Percentiles rank a stretch among this genome's conserved stretches.
Evolutionary conservation across 225 moss, liverwort and hornwort genomes (phyloP).

Genomic region (Sphagnum contortum): DNA sequence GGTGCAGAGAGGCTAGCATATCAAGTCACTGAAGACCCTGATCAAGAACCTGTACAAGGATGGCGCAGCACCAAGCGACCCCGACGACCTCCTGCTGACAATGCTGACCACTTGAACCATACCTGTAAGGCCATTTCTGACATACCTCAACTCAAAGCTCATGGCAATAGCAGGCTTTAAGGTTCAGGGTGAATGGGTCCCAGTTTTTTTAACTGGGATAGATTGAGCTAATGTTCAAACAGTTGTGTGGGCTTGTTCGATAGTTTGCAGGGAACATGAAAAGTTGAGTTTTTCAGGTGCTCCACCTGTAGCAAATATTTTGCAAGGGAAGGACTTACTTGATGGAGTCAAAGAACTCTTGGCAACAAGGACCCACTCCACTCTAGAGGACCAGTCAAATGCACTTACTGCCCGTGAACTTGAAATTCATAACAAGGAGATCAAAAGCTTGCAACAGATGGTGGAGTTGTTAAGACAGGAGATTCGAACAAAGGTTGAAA

Average conservation of each 20-base stretch:
- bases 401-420: conserved; percentile 22
- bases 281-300: no score
- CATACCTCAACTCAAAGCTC: no score
- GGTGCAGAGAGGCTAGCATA: no score
- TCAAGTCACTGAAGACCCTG: conserved; percentile 19
- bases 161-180: no score
- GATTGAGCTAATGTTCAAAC: no score
- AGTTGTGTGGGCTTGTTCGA: no score
- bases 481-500: conserved; percentile 44
- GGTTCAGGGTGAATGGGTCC: no score
- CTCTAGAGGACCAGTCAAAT: not conserved
- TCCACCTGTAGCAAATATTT: no score
- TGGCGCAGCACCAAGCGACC: conserved; percentile 85
- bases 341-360: conserved; percentile 35
- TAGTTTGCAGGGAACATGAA: no score
- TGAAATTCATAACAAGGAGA: conserved; percentile 42
- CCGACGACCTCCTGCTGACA: conserved; percentile 24
- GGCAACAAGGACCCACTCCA: conserved; percentile 12
- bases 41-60: conserved; percentile 40
- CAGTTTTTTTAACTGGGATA: no score
- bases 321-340: conserved; percentile 13
- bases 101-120: conserved; percentile 6
- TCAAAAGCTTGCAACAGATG: conserved; percentile 51
- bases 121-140: no score
- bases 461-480: conserved; percentile 54